Evolutionary conservation across 2,329 filamentous ascomycete genomes (phyloP).

Genomic region (Seiridium unicorne): DNA sequence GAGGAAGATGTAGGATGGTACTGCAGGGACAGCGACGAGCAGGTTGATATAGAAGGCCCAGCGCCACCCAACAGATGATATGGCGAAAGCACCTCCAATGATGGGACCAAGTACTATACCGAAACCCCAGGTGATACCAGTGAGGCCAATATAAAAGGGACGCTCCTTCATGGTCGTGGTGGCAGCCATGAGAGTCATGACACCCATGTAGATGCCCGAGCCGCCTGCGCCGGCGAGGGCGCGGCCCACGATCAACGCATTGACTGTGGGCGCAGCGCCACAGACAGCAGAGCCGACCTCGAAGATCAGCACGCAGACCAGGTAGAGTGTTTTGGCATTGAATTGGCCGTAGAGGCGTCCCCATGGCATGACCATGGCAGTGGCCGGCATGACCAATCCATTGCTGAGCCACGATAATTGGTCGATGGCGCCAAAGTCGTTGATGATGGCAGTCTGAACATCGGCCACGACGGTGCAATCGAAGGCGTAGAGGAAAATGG

Average conservation of each 20-base stretch:
- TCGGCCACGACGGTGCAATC: constrained; percentile 45
- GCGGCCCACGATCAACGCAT: constrained; percentile 44
- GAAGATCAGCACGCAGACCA: constrained; percentile 9
- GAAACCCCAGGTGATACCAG: constrained; percentile 36
- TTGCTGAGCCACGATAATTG: constrained; percentile 36
- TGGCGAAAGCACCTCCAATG: constrained; percentile 41
- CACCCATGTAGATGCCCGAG: constrained; percentile 37
- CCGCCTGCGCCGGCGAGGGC: constrained; percentile 42
- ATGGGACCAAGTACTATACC: constrained; percentile 44
- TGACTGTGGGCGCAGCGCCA: constrained; percentile 39
- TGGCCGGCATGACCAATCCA: constrained; percentile 7
- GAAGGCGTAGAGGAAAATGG: constrained; percentile 32
- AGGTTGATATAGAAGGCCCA: constrained; percentile 55
- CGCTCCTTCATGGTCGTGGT: constrained; percentile 24
- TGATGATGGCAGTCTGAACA: constrained; percentile 35
- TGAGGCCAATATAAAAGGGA: constrained; percentile 21
- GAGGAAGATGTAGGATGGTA: constrained; percentile 26
- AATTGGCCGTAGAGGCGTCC: constrained; percentile 36
- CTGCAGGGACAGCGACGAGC: constrained; percentile 35
- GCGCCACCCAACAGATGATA: constrained; percentile 37
- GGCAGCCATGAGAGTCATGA: constrained; percentile 19
- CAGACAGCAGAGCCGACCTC: constrained; percentile 30
- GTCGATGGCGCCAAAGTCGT: constrained; percentile 27
- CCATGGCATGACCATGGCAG: constrained; percentile 30
- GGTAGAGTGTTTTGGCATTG: constrained; percentile 36